phyloP scores from a whole-genome alignment of 129 eudicot species.

The Lactuca saligna region DNA sequence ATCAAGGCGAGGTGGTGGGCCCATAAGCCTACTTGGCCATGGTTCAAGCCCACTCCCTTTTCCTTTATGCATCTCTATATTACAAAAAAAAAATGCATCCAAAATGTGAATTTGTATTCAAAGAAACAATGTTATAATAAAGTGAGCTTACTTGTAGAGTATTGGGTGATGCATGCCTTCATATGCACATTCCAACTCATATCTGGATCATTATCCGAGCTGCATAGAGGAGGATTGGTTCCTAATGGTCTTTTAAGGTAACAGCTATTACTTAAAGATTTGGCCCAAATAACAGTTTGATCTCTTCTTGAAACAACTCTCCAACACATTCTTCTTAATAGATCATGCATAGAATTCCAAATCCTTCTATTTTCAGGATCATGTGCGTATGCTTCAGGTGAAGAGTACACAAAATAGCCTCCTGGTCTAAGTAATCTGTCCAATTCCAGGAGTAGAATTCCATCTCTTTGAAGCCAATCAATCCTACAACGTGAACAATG shows the following conservation, averaged over 20 bases:
- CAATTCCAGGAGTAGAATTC: conserved; percentile 69
- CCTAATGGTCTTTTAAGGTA: conserved; percentile 57
- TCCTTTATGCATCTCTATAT: conserved; percentile 66
- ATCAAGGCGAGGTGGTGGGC: conserved; percentile 74
- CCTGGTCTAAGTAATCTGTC: conserved; percentile 91
- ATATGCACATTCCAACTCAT: conserved; percentile 73
- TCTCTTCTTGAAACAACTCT: conserved; percentile 80
- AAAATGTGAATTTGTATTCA: neutral
- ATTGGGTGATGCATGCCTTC: conserved; percentile 82
- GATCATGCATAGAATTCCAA: conserved; percentile 80
- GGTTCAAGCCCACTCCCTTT: conserved; percentile 78
- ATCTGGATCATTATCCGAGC: conserved; percentile 71
- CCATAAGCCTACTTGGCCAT: conserved; percentile 79
- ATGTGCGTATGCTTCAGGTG: conserved; percentile 95
- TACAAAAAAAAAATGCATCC: neutral
- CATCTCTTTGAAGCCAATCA: conserved; percentile 95
- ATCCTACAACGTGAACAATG: conserved; percentile 92
- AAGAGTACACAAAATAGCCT: conserved; percentile 85
- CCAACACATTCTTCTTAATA: conserved; percentile 87
- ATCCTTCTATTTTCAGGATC: conserved; percentile 77
- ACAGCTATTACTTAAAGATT: conserved; percentile 77
- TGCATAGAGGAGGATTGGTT: conserved; percentile 66
- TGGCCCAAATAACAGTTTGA: conserved; percentile 93
- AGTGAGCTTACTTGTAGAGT: conserved; percentile 59
- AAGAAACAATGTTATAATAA: neutral